Evolutionary conservation across 2,329 filamentous ascomycete genomes (phyloP), one percentile per base, ranked within the genome.

Genomic region (Verticillium nonalfalfae): DNA sequence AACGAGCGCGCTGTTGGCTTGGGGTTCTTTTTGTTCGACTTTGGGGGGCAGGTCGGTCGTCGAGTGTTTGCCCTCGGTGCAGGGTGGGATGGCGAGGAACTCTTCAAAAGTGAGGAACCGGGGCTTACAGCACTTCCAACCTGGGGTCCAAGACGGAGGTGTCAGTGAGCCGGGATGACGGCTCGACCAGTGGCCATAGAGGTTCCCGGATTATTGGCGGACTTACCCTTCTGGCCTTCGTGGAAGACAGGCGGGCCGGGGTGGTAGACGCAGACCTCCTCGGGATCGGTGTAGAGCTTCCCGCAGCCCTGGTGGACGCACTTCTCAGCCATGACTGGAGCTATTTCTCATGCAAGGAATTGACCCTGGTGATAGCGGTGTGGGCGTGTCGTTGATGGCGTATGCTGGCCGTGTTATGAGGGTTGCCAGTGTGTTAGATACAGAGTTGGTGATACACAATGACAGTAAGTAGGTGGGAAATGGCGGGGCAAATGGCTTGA

Each of bases 101-200:
- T 99, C 95, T 78, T 99, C 95, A 74, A 99, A 99, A 63, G 93
- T 97, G 69, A 99, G 82, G 69, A 98, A 93, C 71, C 95, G 90
- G 61, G 93, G 90, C 79, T 97, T 98, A 85, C 95, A 99, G 81
- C 95, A 99, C 80, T 96, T 96, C 94, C 95, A 98, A 72, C 95
- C 94, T 97, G 35, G 14, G 40, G 34, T 9, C 40, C 38, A 21
- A 61, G 40, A 34, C 57, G 26, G 34, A 38, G 34, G 34, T 56
- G 57, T 56, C 35, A 59, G 58, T 59, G 57, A 33, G 56, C 21
- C 55, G 31, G 26, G 15, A 26, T 36, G 34, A 50, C 36, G 59
- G 36, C 35, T 52, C 26, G 60, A 62, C 66, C 58, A 61, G 36
- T 56, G 60, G 61, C 59, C 40, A 58, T 18, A 61, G 59, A 66